Conservation (phyloP, 768 basidiomycete species). For the Polyporus arcularius region DNA sequence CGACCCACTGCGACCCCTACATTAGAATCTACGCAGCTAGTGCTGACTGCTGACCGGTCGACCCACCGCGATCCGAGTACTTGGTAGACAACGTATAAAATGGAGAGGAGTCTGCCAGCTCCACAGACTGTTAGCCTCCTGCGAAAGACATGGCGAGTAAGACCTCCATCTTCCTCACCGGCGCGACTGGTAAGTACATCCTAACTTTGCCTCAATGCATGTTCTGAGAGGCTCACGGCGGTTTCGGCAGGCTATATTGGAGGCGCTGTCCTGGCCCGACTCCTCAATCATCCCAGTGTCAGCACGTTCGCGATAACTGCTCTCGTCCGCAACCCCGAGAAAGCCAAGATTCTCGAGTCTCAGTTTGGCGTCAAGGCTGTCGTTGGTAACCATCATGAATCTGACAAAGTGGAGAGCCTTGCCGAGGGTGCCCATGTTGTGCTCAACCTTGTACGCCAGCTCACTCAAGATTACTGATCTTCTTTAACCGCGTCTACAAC, state of each 20-base stretch:
- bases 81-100: too few species aligned
- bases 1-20: too few species aligned
- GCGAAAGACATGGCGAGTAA: constrained; percentile 10
- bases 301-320: constrained; percentile 45
- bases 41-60: too few species aligned
- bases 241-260: constrained; percentile 51
- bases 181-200: constrained; percentile 41
- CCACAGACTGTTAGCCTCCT: too few species aligned
- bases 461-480: too few species aligned
- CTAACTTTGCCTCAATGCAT: too few species aligned
- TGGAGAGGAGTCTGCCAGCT: too few species aligned
- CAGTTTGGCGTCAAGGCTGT: constrained; percentile 25
- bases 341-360: constrained; percentile 30
- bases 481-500: too few species aligned
- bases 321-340: constrained; percentile 46
- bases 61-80: too few species aligned
- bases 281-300: constrained; percentile 46
- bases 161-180: constrained; percentile 44
- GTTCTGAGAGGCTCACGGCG: neutral
- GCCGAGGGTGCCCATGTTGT: constrained; percentile 46
- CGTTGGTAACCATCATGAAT: constrained; percentile 33
- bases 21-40: too few species aligned
- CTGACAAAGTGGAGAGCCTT: constrained; percentile 37
- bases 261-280: constrained; percentile 49
- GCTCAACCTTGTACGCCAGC: constrained; percentile 21